Evolutionary conservation across 805 yeast genomes (phyloP).

Genomic region (Starmerella lactis-condensi): DNA sequence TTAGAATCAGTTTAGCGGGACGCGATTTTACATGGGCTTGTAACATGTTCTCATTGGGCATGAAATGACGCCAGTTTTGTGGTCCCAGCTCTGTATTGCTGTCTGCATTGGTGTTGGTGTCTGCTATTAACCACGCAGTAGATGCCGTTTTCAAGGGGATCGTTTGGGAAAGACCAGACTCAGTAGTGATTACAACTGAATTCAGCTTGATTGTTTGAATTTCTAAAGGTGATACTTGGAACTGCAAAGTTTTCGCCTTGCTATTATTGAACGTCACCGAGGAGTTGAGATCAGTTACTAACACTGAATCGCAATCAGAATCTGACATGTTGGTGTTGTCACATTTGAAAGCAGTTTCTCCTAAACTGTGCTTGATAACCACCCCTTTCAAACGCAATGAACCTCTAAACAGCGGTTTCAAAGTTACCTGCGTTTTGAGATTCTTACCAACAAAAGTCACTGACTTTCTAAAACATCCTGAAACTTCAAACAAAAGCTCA

Average conservation of each 20-base stretch:
- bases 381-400: slow-evolving; percentile 6
- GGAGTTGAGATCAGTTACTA: slow-evolving; percentile 3
- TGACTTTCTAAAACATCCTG: slow-evolving; percentile 9
- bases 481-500: slow-evolving; percentile 7
- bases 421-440: slow-evolving; percentile 12
- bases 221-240: slow-evolving; percentile 14
- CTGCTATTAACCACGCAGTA: slow-evolving; percentile 5
- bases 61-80: slow-evolving; percentile 10
- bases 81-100: too few species aligned
- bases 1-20: slow-evolving; percentile 20
- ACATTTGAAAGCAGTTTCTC: slow-evolving; percentile 5
- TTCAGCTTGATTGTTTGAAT: slow-evolving; percentile 17
- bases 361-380: slow-evolving; percentile 9
- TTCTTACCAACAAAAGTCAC: slow-evolving; percentile 14
- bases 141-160: slow-evolving; percentile 2
- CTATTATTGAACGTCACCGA: slow-evolving; percentile 13
- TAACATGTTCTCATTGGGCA: slow-evolving; percentile 3
- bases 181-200: slow-evolving; percentile 9
- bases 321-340: background rate
- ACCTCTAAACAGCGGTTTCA: slow-evolving; percentile 10
- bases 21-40: slow-evolving; percentile 15
- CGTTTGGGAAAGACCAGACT: slow-evolving; percentile 8
- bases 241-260: slow-evolving; percentile 17
- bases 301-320: background rate
- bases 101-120: too few species aligned